These are phyloP conservation scores for Hura crepitans DNA, from an alignment of 441 rosid species.

Conservation along the genomic window DNA sequence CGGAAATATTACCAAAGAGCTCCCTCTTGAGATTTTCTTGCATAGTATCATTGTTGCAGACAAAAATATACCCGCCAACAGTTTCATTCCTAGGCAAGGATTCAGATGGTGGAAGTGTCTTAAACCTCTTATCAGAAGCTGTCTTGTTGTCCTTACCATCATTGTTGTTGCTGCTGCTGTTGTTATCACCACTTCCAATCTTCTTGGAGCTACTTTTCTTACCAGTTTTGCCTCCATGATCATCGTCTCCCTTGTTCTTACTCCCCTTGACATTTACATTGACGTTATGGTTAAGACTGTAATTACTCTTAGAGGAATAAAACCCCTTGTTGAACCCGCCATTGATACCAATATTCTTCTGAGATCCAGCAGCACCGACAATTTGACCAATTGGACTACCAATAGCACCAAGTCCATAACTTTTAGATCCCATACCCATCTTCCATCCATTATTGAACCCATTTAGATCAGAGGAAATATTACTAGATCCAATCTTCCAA, in stretches of 20 bases:
- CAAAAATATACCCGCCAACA: slow-evolving; percentile 91
- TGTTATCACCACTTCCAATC: slow-evolving; percentile 29
- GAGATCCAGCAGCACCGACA: slow-evolving; percentile 27
- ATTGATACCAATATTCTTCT: slow-evolving; percentile 42
- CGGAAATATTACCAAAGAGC: slow-evolving; percentile 60
- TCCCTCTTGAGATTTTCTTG: slow-evolving; percentile 84
- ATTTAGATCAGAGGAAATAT: slow-evolving; percentile 22
- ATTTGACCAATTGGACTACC: slow-evolving; percentile 18
- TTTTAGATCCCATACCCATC: slow-evolving; percentile 34
- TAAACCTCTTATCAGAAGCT: slow-evolving; percentile 73
- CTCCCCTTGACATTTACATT: slow-evolving; percentile 47
- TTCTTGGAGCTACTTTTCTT: slow-evolving; percentile 57
- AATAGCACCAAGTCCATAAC: slow-evolving; percentile 30
- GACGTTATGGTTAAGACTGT: slow-evolving; percentile 22
- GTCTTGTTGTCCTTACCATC: slow-evolving; percentile 42
- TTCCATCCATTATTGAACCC: slow-evolving; percentile 45
- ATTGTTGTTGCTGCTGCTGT: slow-evolving; percentile 21
- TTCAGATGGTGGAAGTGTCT: slow-evolving; percentile 92
- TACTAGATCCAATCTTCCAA: slow-evolving; percentile 28
- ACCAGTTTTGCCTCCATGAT: slow-evolving; percentile 42
- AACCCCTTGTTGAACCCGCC: slow-evolving; percentile 86
- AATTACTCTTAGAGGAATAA: slow-evolving; percentile 41
- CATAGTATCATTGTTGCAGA: slow-evolving; percentile 99
- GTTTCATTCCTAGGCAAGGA: slow-evolving; percentile 84
- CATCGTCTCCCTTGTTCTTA: slow-evolving; percentile 52